Percentiles rank a stretch among this genome's conserved stretches.
These are phyloP conservation scores for Teunomyces aglyptinius DNA, from an alignment of 805 yeast species.

Conservation along the genomic window DNA sequence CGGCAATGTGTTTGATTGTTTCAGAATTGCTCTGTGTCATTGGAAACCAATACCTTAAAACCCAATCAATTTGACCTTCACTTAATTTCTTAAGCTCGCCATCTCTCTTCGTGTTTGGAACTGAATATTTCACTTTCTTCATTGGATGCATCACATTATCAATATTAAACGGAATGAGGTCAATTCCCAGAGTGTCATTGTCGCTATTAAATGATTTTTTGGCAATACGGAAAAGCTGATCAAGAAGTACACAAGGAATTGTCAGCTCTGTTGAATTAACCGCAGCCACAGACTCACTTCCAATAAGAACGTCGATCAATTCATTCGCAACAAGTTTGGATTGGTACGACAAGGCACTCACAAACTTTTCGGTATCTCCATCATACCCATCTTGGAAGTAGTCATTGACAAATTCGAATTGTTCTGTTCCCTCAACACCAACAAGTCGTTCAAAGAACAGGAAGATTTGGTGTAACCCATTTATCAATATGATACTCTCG, in stretches of 20 bases:
- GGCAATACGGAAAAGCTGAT: background rate
- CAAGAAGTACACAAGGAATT: background rate
- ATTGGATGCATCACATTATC: no score
- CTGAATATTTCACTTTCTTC: no score
- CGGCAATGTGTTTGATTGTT: no score
- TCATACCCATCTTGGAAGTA: background rate
- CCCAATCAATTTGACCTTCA: no score
- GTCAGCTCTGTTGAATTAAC: background rate
- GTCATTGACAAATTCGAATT: background rate
- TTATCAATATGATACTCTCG: slow-evolving; percentile 36
- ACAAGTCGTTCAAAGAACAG: slow-evolving; percentile 46
- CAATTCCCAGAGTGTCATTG: no score
- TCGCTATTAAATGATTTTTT: background rate
- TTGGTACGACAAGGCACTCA: background rate
- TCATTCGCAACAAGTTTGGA: background rate
- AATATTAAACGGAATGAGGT: no score
- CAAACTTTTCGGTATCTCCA: background rate
- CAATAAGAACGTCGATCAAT: background rate
- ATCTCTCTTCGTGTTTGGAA: no score
- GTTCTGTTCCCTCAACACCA: slow-evolving; percentile 22
- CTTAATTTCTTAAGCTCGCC: no score
- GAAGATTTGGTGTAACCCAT: slow-evolving; percentile 42
- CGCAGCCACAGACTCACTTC: background rate
- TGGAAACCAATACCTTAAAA: no score
- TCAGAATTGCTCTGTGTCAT: no score